phyloP scores from a whole-genome alignment of 139 green algal species.

The Zygnema cylindricum region DNA sequence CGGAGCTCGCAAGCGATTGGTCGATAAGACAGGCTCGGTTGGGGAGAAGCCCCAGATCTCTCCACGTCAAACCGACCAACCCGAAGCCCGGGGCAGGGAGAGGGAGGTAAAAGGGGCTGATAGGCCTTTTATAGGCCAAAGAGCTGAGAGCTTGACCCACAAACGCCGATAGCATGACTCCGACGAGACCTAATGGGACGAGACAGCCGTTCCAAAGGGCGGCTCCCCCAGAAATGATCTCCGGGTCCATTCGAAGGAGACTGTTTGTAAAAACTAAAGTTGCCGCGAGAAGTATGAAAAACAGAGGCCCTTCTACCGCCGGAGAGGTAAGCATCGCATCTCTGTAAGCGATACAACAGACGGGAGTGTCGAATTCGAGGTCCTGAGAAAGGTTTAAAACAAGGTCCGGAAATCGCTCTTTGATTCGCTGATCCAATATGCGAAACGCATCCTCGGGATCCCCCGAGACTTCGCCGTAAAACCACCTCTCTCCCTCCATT shows the following conservation, averaged over 20 bases:
- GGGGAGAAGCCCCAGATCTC: neutral
- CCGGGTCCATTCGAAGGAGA: neutral
- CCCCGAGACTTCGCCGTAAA: neutral
- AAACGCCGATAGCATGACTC: neutral
- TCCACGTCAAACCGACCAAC: neutral
- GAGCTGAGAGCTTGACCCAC: neutral
- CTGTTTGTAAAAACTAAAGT: neutral
- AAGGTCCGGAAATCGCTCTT: neutral
- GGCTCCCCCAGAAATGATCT: neutral
- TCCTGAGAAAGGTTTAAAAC: neutral
- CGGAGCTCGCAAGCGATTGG: neutral
- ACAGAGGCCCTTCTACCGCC: neutral
- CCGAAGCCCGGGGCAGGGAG: neutral
- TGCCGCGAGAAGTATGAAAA: neutral
- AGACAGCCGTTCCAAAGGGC: neutral
- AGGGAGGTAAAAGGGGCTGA: neutral
- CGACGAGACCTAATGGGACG: neutral
- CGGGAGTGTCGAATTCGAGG: neutral
- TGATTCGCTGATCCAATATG: neutral
- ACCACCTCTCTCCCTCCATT: neutral
- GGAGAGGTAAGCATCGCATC: neutral
- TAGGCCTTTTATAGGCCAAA: neutral
- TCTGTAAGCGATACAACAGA: neutral
- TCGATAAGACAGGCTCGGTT: neutral
- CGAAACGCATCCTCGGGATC: neutral